Percentiles rank a stretch among this genome's conserved stretches.
Conservation (phyloP, 1,139 yeast genomes). For the Kluyveromyces sp. region DNA sequence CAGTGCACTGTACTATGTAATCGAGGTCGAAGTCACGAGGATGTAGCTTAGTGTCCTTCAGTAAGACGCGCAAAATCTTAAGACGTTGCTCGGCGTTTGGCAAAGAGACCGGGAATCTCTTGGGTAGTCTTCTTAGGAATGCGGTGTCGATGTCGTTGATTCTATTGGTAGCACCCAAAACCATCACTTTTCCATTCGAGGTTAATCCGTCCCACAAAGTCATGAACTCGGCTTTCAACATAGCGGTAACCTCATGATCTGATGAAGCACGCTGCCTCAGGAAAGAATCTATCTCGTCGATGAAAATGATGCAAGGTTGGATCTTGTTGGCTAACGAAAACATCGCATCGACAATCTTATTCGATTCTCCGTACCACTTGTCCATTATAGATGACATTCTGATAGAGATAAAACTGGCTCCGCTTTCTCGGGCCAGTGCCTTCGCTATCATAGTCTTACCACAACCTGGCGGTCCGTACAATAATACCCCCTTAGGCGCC, state of each 20-base stretch:
- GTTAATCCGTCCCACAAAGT: slow-evolving; percentile 92
- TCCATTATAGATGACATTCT: slow-evolving; percentile 95
- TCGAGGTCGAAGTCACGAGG: slow-evolving; percentile 52
- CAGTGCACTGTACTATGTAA: slow-evolving; percentile 54
- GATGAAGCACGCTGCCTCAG: slow-evolving; percentile 74
- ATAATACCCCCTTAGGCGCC: slow-evolving; percentile 90
- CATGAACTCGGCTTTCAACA: slow-evolving; percentile 95
- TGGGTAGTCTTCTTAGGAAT: slow-evolving; percentile 87
- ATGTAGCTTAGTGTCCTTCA: slow-evolving; percentile 58
- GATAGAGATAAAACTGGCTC: slow-evolving; percentile 85
- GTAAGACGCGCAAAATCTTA: slow-evolving; percentile 58
- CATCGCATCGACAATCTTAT: slow-evolving; percentile 88
- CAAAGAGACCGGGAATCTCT: slow-evolving; percentile 70
- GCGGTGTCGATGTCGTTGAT: slow-evolving; percentile 90
- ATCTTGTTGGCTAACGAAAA: slow-evolving; percentile 84
- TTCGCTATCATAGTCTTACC: slow-evolving; percentile 97
- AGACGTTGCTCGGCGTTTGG: slow-evolving; percentile 67
- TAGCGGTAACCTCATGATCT: slow-evolving; percentile 95
- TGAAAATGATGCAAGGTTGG: slow-evolving; percentile 91
- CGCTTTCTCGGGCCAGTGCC: slow-evolving; percentile 87
- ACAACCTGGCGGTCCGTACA: slow-evolving; percentile 97
- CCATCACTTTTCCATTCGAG: slow-evolving; percentile 70
- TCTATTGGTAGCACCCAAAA: slow-evolving; percentile 92
- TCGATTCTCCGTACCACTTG: slow-evolving; percentile 97
- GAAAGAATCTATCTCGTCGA: slow-evolving; percentile 94